Base-by-base conservation (phyloP, 78 protist genomes). In the Anaeramoeba ignava region DNA sequence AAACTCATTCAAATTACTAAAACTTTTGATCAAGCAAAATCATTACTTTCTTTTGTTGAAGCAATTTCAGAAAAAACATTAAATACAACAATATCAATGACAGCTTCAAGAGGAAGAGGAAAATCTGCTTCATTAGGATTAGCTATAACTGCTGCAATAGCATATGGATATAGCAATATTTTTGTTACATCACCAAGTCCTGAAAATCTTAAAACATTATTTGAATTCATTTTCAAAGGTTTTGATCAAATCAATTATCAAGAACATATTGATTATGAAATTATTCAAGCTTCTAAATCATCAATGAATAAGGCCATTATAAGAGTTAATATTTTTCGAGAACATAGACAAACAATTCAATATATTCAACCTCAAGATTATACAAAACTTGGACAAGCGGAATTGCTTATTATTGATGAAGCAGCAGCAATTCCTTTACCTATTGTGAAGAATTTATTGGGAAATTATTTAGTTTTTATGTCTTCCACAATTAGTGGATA, bases 361-460 rank as follows among this genome's bases (percentile, higher is more conserved):
- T 89, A 93, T 82, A 90, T 94, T 42, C 89, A 39, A 40, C 98
- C 99, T 12, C 87, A 39, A 36, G 95, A 92, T 84, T 85, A 84
- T 8, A 82, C 78, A 39, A 83, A 85, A 39, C 85, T 94, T 0
- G 88, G 92, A 0, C 94, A 90, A 84, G 90, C 86, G 1, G 82
- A 85, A 82, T 91, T 98, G 37, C 86, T 97, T 17, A 97, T 98
- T 37, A 91, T 98, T 82, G 99, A 98, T 83, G 99, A 98, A 90
- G 99, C 99, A 0, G 99, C 99, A 0, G 99, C 99, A 82, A 95
- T 97, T 39, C 99, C 99, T 0, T 90, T 98, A 31, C 97, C 98
- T n/a, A 81, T 87, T 33, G 99, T 97, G 27, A 40, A 85, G 78
- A 54, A 68, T 39, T 39, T 79, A 41, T 38, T 96, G 3, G 98